Percentiles rank a stretch among this genome's conserved stretches.
These are phyloP conservation scores for Penicillium digitatum DNA, from an alignment of 2,329 filamentous ascomycete species.

Conservation along the genomic window DNA sequence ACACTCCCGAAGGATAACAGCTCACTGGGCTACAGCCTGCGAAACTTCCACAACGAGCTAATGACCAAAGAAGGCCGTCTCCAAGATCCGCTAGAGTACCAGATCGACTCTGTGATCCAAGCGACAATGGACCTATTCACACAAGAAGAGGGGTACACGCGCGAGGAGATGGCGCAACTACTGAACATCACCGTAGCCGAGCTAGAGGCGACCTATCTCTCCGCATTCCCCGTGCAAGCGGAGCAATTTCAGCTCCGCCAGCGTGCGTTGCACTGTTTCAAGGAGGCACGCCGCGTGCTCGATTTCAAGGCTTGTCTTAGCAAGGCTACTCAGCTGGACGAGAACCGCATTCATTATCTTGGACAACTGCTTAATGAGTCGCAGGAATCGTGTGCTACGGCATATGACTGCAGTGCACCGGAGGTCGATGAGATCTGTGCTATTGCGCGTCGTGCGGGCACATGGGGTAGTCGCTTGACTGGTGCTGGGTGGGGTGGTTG, in stretches of 20 bases:
- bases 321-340: constrained; percentile 51
- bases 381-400: constrained; percentile 77
- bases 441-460: constrained; percentile 72
- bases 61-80: constrained; percentile 54
- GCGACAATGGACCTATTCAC: constrained; percentile 68
- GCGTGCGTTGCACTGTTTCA: constrained; percentile 85
- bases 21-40: constrained; percentile 76
- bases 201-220: constrained; percentile 74
- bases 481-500: constrained; percentile 97
- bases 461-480: constrained; percentile 80
- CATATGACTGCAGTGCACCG: constrained; percentile 87
- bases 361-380: constrained; percentile 85
- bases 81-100: constrained; percentile 54
- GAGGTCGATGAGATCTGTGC: constrained; percentile 87
- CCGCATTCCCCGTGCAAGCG: constrained; percentile 82
- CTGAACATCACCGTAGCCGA: constrained; percentile 66
- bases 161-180: constrained; percentile 73
- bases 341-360: constrained; percentile 67
- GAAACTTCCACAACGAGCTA: constrained; percentile 80
- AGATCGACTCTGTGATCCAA: constrained; percentile 69
- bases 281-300: constrained; percentile 80
- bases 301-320: constrained; percentile 75
- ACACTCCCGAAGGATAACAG: constrained; percentile 73
- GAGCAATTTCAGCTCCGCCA: constrained; percentile 83
- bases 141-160: constrained; percentile 79